Percentiles rank a stretch among this genome's conserved stretches.
These are phyloP conservation scores for Pilaira anomala DNA, from an alignment of 192 early-diverging fungal species.

Conservation along the genomic window DNA sequence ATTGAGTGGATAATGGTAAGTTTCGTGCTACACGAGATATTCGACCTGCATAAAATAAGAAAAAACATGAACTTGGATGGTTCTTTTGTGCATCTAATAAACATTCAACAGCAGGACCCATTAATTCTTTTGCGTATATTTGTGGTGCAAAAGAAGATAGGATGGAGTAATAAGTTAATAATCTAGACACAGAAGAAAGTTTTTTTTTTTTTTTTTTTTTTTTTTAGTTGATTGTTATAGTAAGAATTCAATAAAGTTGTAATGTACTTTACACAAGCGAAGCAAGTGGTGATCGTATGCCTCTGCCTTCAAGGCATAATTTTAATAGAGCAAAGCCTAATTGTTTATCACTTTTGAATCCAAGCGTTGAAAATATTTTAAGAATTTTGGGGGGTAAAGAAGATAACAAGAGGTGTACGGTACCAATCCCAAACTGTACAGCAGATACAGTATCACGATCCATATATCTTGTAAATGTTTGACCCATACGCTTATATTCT, in stretches of 20 bases:
- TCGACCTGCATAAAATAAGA: constrained; percentile 47
- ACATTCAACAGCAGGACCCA: constrained; percentile 25
- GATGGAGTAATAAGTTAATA: constrained; percentile 44
- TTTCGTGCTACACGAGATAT: constrained; percentile 37
- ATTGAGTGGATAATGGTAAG: constrained; percentile 24
- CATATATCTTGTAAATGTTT: constrained; percentile 11
- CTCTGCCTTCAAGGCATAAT: constrained; percentile 37
- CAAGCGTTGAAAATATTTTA: constrained; percentile 41
- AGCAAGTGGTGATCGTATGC: constrained; percentile 46
- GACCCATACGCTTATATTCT: constrained; percentile 25
- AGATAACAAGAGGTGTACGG: constrained; percentile 41
- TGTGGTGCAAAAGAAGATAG: constrained; percentile 45
- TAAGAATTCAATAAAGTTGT: neutral
- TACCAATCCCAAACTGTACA: constrained; percentile 42
- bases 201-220: no score
- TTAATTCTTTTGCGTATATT: constrained; percentile 36
- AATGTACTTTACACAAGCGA: constrained; percentile 43
- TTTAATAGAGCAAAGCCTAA: constrained; percentile 46
- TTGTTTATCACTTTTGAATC: constrained; percentile 44
- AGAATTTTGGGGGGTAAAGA: constrained; percentile 46
- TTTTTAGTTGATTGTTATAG: no score
- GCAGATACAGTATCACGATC: constrained; percentile 39
- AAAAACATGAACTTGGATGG: constrained; percentile 45
- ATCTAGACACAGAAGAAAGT: neutral
- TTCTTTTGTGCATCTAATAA: constrained; percentile 40